Conservation (phyloP, 2,329 filamentous ascomycete genomes). For the Monascus ruber region DNA sequence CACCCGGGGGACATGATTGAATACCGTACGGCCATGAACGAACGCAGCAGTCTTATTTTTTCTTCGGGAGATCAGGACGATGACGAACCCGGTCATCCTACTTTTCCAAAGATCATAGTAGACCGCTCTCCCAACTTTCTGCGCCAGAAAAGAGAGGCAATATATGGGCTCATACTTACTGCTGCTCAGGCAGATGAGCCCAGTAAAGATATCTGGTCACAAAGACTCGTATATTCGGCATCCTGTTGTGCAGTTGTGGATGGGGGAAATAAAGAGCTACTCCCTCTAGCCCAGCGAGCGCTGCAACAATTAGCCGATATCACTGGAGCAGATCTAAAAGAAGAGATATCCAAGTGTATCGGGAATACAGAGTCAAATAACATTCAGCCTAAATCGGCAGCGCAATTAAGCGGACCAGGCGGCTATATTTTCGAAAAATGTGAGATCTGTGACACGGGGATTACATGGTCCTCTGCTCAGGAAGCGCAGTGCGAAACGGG, state of each 20-base stretch:
- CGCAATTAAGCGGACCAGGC: slow-evolving; percentile 11
- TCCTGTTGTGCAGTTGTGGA: slow-evolving; percentile 24
- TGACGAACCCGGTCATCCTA: slow-evolving; percentile 4
- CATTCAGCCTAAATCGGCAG: slow-evolving; percentile 13
- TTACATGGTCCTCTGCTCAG: slow-evolving; percentile 37
- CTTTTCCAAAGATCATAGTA: slow-evolving; percentile 4
- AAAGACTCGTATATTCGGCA: slow-evolving; percentile 25
- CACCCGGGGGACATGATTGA: slow-evolving; percentile 49
- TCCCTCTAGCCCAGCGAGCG: slow-evolving; percentile 12
- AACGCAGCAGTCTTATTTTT: slow-evolving; percentile 32
- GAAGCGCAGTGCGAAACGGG: slow-evolving; percentile 40
- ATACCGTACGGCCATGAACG: slow-evolving; percentile 40
- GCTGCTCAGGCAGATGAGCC: slow-evolving; percentile 6
- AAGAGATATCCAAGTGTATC: slow-evolving; percentile 21
- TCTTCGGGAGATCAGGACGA: slow-evolving; percentile 10
- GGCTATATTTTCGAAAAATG: slow-evolving; percentile 36
- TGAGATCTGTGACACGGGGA: slow-evolving; percentile 38
- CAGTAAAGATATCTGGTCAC: slow-evolving; percentile 10
- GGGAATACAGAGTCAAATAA: slow-evolving; percentile 1
- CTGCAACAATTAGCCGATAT: slow-evolving; percentile 16
- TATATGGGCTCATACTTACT: slow-evolving; percentile 18
- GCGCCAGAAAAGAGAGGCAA: slow-evolving; percentile 10
- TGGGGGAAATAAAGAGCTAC: slow-evolving; percentile 11
- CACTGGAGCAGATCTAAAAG: slow-evolving; percentile 18
- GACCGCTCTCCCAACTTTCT: slow-evolving; percentile 7